Evolutionary conservation across 345 rosid genomes (phyloP).

Genomic region (Camelina hispida): DNA sequence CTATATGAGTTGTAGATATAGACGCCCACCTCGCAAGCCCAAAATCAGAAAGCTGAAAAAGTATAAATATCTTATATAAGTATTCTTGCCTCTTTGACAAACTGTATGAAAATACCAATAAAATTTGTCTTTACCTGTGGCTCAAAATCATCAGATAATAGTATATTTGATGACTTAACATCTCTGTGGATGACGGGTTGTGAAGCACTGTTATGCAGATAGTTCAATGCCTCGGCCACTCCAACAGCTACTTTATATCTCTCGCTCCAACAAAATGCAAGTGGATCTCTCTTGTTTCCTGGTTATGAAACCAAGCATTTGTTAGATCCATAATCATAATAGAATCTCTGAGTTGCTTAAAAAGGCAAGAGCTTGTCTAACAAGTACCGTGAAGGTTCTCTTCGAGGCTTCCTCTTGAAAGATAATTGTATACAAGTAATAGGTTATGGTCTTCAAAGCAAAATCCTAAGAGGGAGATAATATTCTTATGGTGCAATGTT

Average conservation of each 20-base stretch:
- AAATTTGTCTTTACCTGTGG: conserved; percentile 71
- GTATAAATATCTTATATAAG: neutral
- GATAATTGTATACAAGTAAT: conserved; percentile 79
- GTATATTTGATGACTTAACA: conserved; percentile 94
- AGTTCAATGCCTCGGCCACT: conserved; percentile 87
- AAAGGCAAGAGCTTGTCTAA: neutral
- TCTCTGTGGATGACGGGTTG: conserved; percentile 86
- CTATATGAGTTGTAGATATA: conserved; percentile 60
- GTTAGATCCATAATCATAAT: conserved; percentile 25
- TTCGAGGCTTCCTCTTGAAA: conserved; percentile 93
- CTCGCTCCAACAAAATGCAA: conserved; percentile 75
- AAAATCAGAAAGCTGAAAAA: conserved; percentile 85
- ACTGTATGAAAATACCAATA: conserved; percentile 1
- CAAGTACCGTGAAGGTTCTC: conserved; percentile 89
- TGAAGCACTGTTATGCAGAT: conserved; percentile 69
- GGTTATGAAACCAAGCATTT: conserved; percentile 21
- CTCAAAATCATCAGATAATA: conserved; percentile 84
- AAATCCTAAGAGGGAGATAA: conserved; percentile 83
- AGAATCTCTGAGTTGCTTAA: neutral
- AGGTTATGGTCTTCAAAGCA: conserved; percentile 73
- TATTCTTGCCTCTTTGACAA: neutral
- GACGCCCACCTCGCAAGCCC: conserved; percentile 89
- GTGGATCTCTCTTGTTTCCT: conserved; percentile 67
- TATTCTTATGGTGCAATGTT: conserved; percentile 72
- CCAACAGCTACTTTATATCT: conserved; percentile 88